Evolutionary conservation across 1,284 basidiomycete genomes (phyloP).

Genomic region (Apiotrichum sp.): DNA sequence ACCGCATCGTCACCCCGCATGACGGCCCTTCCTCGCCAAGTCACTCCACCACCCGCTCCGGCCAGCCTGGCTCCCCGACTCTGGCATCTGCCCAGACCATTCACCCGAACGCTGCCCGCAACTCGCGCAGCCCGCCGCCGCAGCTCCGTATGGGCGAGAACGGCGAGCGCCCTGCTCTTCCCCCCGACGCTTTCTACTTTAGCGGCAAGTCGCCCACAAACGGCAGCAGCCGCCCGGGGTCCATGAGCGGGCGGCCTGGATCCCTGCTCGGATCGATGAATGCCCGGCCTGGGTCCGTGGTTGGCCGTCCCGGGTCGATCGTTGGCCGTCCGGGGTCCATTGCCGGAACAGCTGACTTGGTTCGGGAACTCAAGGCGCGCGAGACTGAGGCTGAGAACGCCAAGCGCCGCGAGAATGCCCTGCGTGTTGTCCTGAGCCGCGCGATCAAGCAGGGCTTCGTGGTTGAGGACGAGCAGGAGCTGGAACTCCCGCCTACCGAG

Average conservation of each 20-base stretch:
- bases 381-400: conserved; percentile 72
- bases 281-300: conserved; percentile 11
- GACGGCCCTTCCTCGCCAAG: conserved; percentile 23
- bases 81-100: conserved; percentile 15
- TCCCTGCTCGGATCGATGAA: conserved; percentile 2
- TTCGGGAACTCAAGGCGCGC: conserved; percentile 69
- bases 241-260: conserved; percentile 47
- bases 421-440: conserved; percentile 72
- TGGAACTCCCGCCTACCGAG: conserved; percentile 12
- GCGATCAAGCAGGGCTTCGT: conserved; percentile 78
- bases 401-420: conserved; percentile 75
- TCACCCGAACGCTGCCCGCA: conserved; percentile 17
- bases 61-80: neutral
- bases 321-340: conserved; percentile 42
- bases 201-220: conserved; percentile 55
- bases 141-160: conserved; percentile 29
- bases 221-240: conserved; percentile 29
- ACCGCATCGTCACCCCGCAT: conserved; percentile 18
- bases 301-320: conserved; percentile 16
- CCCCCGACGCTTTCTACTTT: conserved; percentile 58
- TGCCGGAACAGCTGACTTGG: conserved; percentile 63
- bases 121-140: conserved; percentile 36
- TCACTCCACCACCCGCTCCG: conserved; percentile 6
- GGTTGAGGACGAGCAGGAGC: conserved; percentile 52
- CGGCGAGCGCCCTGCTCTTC: conserved; percentile 36